A percentile compares a stretch with the other conserved stretches of the same genome.
phyloP scores from a whole-genome alignment of 2,329 filamentous ascomycete genomes.

The Ophiostoma ips region DNA sequence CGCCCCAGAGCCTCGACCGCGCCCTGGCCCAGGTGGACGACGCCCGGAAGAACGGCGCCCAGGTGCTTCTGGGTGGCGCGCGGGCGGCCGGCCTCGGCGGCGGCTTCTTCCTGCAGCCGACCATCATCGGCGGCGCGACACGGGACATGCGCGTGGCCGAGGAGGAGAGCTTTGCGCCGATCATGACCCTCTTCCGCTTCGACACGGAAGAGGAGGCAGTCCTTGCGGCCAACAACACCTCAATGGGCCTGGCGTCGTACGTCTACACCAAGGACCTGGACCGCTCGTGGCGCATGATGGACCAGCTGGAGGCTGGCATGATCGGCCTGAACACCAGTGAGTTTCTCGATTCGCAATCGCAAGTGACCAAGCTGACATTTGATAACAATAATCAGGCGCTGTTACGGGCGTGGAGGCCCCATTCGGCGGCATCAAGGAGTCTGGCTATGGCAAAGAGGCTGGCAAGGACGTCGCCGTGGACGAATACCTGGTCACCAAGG shows the following conservation, averaged over 20 bases:
- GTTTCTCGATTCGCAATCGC: too few relatives aligned
- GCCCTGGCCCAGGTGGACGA: constrained; percentile 18
- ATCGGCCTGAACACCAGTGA: constrained; percentile 24
- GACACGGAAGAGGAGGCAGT: constrained; percentile 41
- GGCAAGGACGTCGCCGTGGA: constrained; percentile 29
- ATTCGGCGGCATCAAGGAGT: constrained; percentile 16
- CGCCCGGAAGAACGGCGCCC: constrained; percentile 14
- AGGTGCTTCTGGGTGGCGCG: constrained; percentile 30
- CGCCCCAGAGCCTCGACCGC: constrained; percentile 19
- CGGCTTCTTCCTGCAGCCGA: constrained; percentile 30
- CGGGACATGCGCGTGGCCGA: constrained; percentile 31
- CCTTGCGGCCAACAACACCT: constrained; percentile 34
- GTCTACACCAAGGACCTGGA: constrained; percentile 19
- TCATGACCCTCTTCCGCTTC: constrained; percentile 39
- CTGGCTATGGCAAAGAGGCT: constrained; percentile 15
- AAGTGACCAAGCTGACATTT: too few relatives aligned
- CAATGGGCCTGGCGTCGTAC: constrained; percentile 21
- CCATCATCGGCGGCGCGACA: constrained; percentile 29
- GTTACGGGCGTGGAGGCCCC: constrained; percentile 13
- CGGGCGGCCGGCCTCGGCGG: constrained; percentile 43
- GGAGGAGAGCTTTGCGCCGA: constrained; percentile 44
- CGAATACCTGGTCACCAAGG: constrained; percentile 28
- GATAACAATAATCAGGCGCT: neutral
- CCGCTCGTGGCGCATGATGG: constrained; percentile 27
- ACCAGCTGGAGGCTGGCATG: constrained; percentile 49